Percentiles rank a stretch among this genome's conserved stretches.
Evolutionary conservation across 1,284 basidiomycete genomes (phyloP).

Genomic region (Pyrrhoderma noxium): DNA sequence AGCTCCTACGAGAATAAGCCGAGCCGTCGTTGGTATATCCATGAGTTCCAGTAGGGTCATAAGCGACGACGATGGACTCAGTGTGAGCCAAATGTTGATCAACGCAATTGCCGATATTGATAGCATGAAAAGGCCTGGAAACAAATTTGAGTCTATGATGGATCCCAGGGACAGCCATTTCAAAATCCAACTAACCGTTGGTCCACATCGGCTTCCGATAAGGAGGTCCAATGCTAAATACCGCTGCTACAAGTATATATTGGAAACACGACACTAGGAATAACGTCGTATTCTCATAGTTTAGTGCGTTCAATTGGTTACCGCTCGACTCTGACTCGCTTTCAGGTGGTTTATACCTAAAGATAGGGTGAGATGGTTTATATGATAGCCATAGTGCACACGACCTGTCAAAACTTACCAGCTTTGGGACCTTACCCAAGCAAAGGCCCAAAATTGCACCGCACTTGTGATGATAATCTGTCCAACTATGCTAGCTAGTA

Average conservation of each 20-base stretch:
- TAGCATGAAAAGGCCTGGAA: slow-evolving; percentile 68
- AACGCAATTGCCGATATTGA: slow-evolving; percentile 58
- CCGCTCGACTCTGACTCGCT: slow-evolving; percentile 51
- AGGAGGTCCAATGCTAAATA: slow-evolving; percentile 97
- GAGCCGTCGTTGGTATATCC: slow-evolving; percentile 63
- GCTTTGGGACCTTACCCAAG: slow-evolving; percentile 79
- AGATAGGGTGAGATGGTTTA: neutral
- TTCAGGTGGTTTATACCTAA: slow-evolving; percentile 57
- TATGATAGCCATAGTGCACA: neutral
- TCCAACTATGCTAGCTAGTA: slow-evolving; percentile 88
- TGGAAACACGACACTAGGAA: slow-evolving; percentile 98
- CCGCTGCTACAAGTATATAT: slow-evolving; percentile 93
- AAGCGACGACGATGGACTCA: slow-evolving; percentile 60
- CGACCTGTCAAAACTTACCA: slow-evolving; percentile 49
- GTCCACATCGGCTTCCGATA: slow-evolving; percentile 94
- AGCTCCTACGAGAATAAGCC: slow-evolving; percentile 63
- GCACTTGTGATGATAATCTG: slow-evolving; percentile 86
- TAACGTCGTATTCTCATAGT: slow-evolving; percentile 89
- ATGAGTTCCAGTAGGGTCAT: slow-evolving; percentile 74
- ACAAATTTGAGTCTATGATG: slow-evolving; percentile 19
- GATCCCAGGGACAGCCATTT: neutral
- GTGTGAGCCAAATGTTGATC: slow-evolving; percentile 72
- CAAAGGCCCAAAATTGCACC: slow-evolving; percentile 82
- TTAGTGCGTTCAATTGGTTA: slow-evolving; percentile 81
- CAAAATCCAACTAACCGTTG: slow-evolving; percentile 59